Conservation (phyloP, 768 basidiomycete genomes). For the Auriculariales sp. region DNA sequence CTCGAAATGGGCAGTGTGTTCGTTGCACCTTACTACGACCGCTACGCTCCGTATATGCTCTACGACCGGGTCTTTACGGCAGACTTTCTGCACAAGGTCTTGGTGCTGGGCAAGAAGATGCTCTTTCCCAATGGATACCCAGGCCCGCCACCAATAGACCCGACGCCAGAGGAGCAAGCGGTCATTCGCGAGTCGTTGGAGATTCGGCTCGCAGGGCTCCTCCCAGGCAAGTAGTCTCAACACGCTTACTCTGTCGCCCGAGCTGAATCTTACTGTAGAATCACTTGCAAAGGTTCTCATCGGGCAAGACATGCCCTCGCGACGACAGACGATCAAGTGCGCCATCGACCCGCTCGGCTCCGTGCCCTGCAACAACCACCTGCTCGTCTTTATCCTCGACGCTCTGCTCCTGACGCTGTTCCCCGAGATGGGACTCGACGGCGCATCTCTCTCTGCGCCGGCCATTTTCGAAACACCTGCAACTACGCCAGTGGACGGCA, state of each 20-base stretch:
- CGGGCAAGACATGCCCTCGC: conserved; percentile 31
- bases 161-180: conserved; percentile 61
- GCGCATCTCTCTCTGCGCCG: no score
- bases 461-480: no score
- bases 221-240: conserved; percentile 24
- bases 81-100: conserved; percentile 33
- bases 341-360: conserved; percentile 49
- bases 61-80: conserved; percentile 37
- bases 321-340: conserved; percentile 27
- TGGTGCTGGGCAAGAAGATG: conserved; percentile 45
- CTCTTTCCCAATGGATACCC: conserved; percentile 89
- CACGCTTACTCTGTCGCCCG: background rate
- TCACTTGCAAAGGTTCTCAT: conserved; percentile 36
- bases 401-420: conserved; percentile 54
- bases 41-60: conserved; percentile 37
- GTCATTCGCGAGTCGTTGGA: conserved; percentile 32
- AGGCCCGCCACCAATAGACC: conserved; percentile 54
- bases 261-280: conserved; percentile 16
- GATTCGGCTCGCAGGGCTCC: conserved; percentile 20
- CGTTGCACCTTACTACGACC: conserved; percentile 28
- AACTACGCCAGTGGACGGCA: no score
- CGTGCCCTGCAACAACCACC: conserved; percentile 62
- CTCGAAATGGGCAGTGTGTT: conserved; percentile 31
- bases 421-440: conserved; percentile 49
- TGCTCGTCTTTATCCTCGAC: conserved; percentile 63